These are phyloP conservation scores for Thalassiosira profunda DNA, from an alignment of 108 stramenopile species.

Conservation along the genomic window DNA sequence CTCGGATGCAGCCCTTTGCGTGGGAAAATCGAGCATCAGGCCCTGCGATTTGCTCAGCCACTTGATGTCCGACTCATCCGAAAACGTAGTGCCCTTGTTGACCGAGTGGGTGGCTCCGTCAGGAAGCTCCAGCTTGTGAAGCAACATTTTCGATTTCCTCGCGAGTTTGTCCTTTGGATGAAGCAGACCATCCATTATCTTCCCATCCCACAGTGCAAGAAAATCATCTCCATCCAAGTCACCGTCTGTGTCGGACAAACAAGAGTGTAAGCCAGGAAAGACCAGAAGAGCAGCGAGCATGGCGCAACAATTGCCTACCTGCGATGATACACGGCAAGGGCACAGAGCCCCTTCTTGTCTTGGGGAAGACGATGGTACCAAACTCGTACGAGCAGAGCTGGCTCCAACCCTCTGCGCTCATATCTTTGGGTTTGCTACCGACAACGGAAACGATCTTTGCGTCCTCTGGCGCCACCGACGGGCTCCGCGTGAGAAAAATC, in stretches of 20 bases:
- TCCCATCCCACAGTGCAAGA: slow-evolving; percentile 34
- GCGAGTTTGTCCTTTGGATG: not conserved
- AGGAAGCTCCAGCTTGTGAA: slow-evolving; percentile 10
- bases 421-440: slow-evolving; percentile 20
- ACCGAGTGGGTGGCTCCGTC: not conserved
- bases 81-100: slow-evolving; percentile 9
- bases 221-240: slow-evolving; percentile 48
- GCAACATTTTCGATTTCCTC: slow-evolving; percentile 10
- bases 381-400: slow-evolving; percentile 26
- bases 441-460: slow-evolving; percentile 36
- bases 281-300: not conserved
- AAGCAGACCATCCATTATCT: slow-evolving; percentile 11
- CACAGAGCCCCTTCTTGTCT: not conserved
- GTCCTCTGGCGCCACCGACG: slow-evolving; percentile 30
- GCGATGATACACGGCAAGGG: slow-evolving; percentile 14
- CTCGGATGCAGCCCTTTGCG: not conserved
- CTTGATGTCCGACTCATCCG: not conserved
- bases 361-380: slow-evolving; percentile 43
- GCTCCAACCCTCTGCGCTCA: slow-evolving; percentile 29
- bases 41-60: slow-evolving; percentile 38
- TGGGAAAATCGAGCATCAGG: slow-evolving; percentile 27
- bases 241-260: slow-evolving; percentile 26
- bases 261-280: not conserved
- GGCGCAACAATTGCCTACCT: slow-evolving; percentile 3
- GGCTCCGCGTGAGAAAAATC: slow-evolving; percentile 20